Evolutionary conservation across 2,329 filamentous ascomycete genomes (phyloP).

Genomic region (Penicillium nordicum): DNA sequence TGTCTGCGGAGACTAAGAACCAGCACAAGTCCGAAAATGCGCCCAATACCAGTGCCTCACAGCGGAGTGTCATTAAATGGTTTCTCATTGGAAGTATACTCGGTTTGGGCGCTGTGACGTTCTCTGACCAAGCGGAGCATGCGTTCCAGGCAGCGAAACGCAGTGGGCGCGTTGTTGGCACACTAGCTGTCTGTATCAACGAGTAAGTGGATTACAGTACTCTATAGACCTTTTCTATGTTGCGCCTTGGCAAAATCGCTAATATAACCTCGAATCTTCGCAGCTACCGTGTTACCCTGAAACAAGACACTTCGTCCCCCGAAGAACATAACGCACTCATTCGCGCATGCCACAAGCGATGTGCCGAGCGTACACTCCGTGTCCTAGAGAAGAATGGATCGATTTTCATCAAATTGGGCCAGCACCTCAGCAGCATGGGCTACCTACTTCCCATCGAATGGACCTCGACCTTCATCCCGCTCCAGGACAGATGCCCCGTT

Average conservation of each 20-base stretch:
- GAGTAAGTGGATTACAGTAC: constrained; percentile 60
- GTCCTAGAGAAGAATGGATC: constrained; percentile 95
- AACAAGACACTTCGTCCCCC: constrained; percentile 60
- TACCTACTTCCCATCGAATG: constrained; percentile 88
- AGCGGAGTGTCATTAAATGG: constrained; percentile 31
- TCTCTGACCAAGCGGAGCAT: constrained; percentile 68
- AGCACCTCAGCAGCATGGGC: constrained; percentile 94
- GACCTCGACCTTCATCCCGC: constrained; percentile 91
- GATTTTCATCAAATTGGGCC: constrained; percentile 96
- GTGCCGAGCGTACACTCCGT: constrained; percentile 78
- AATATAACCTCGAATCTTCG: background rate
- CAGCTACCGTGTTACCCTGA: constrained; percentile 85
- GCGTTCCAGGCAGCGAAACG: constrained; percentile 71
- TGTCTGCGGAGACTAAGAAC: constrained; percentile 6
- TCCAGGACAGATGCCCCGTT: constrained; percentile 93
- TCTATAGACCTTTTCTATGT: background rate
- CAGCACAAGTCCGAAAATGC: background rate
- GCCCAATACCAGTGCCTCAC: constrained; percentile 5
- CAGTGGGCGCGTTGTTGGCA: constrained; percentile 71
- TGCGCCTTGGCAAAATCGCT: constrained; percentile 8
- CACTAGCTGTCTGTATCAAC: constrained; percentile 78
- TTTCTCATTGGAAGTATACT: constrained; percentile 36
- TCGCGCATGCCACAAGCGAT: constrained; percentile 84
- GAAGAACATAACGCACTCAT: constrained; percentile 66
- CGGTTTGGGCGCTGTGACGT: constrained; percentile 46